Evolutionary conservation across 2,329 filamentous ascomycete genomes (phyloP).

Genomic region (Cladorrhinum sp.): DNA sequence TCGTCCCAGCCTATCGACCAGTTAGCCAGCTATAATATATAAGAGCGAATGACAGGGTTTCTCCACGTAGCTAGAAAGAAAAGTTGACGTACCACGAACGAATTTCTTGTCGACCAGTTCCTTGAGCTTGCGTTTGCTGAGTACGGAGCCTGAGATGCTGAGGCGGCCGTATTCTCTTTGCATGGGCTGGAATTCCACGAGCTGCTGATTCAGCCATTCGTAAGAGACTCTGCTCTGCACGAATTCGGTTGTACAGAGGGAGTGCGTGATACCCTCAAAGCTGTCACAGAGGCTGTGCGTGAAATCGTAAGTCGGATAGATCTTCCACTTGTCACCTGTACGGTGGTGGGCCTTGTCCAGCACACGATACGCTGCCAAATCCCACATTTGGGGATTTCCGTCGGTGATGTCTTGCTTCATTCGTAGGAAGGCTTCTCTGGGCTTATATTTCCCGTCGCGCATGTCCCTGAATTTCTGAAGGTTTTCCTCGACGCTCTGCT

Average conservation of each 20-base stretch:
- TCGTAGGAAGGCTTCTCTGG: slow-evolving; percentile 76
- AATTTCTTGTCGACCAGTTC: slow-evolving; percentile 74
- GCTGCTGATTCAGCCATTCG: slow-evolving; percentile 79
- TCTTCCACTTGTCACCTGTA: slow-evolving; percentile 71
- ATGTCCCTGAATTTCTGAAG: slow-evolving; percentile 82
- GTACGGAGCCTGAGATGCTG: slow-evolving; percentile 78
- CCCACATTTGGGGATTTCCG: slow-evolving; percentile 95
- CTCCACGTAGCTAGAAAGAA: too few relatives aligned
- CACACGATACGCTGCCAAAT: slow-evolving; percentile 86
- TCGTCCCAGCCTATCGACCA: slow-evolving; percentile 97
- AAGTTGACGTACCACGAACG: too few relatives aligned
- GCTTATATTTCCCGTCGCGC: slow-evolving; percentile 86
- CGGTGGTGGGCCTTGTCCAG: slow-evolving; percentile 73
- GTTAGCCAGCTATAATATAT: too few relatives aligned
- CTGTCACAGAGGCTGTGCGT: slow-evolving; percentile 80
- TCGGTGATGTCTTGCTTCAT: slow-evolving; percentile 89
- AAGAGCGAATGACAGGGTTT: too few relatives aligned
- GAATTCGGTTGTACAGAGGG: slow-evolving; percentile 90
- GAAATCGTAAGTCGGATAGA: slow-evolving; percentile 71
- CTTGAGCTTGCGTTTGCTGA: slow-evolving; percentile 81
- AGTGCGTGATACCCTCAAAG: slow-evolving; percentile 88
- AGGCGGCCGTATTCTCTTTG: slow-evolving; percentile 70
- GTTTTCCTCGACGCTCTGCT: slow-evolving; percentile 71
- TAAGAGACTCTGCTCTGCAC: slow-evolving; percentile 81
- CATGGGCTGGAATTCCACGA: slow-evolving; percentile 87